Conservation (phyloP, 2,329 filamentous ascomycete genomes). For the Ascochyta viciae-villosae region DNA sequence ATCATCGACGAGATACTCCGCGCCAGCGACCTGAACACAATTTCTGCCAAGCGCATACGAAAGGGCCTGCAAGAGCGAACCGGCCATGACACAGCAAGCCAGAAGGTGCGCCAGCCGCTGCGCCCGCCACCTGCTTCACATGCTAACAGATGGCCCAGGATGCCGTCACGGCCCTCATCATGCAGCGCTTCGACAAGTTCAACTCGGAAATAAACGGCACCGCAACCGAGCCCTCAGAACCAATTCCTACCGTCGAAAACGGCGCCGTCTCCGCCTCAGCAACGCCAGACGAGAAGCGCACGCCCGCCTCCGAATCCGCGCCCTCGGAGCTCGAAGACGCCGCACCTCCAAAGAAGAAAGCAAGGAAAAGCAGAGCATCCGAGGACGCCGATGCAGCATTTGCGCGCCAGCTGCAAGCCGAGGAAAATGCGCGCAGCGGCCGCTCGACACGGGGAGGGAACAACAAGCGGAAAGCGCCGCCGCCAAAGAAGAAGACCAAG, state of each 20-base stretch:
- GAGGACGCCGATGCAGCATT: constrained; percentile 87
- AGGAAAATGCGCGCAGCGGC: constrained; percentile 75
- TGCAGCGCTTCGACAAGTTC: constrained; percentile 59
- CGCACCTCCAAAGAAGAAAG: constrained; percentile 55
- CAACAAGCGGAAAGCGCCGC: constrained; percentile 59
- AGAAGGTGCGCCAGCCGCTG: constrained; percentile 60
- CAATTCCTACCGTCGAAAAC: constrained; percentile 49
- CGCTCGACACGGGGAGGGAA: constrained; percentile 79
- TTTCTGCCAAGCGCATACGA: constrained; percentile 70
- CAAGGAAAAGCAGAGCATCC: constrained; percentile 72
- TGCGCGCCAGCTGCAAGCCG: constrained; percentile 87
- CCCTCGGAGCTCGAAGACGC: constrained; percentile 52
- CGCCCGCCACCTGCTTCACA: constrained; percentile 6
- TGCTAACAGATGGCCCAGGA: constrained; percentile 44
- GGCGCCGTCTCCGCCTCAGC: constrained; percentile 39
- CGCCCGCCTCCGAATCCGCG: constrained; percentile 49
- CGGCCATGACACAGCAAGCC: constrained; percentile 66
- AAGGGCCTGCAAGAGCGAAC: constrained; percentile 67
- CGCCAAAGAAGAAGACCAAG: constrained; percentile 72
- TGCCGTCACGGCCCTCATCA: constrained; percentile 56
- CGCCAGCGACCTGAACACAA: constrained; percentile 66
- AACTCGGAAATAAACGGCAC: constrained; percentile 45
- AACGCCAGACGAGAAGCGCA: constrained; percentile 51
- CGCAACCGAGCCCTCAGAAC: constrained; percentile 38
- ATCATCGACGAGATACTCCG: constrained; percentile 70